Evolutionary conservation across 2,329 filamentous ascomycete genomes (phyloP).

Genomic region (Myriosclerotinia duriaeana): DNA sequence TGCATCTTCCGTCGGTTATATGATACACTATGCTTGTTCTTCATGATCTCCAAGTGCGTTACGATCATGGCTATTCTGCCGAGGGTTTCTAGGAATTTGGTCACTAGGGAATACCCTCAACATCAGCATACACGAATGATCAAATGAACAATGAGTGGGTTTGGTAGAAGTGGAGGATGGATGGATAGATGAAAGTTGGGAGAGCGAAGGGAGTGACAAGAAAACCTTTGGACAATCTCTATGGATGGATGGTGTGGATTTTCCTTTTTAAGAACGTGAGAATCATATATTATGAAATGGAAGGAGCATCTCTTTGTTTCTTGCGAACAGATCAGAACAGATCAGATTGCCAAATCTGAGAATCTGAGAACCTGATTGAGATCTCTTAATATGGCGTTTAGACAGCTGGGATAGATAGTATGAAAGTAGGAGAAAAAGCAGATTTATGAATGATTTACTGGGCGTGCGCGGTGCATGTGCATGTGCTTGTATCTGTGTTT

Average conservation of each 20-base stretch:
- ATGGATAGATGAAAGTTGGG: conserved; percentile 5
- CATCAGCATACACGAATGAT: conserved; percentile 9
- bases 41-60: conserved; percentile 11
- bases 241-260: not conserved
- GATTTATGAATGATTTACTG: not conserved
- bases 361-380: not conserved
- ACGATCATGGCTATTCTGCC: not conserved
- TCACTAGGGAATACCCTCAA: not conserved
- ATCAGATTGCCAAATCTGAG: not conserved
- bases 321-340: conserved; percentile 3
- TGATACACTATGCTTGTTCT: conserved; percentile 19
- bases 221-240: conserved; percentile 16
- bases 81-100: not conserved
- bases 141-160: conserved; percentile 9
- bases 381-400: conserved; percentile 24
- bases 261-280: conserved; percentile 1
- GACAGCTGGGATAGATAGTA: conserved; percentile 23
- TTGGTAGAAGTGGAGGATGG: conserved; percentile 4
- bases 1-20: conserved; percentile 24
- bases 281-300: conserved; percentile 17
- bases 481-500: not conserved
- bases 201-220: conserved; percentile 6
- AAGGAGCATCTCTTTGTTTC: conserved; percentile 1
- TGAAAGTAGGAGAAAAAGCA: conserved; percentile 9
- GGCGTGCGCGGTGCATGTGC: not conserved